A percentile compares a stretch with the other conserved stretches of the same genome.
Evolutionary conservation across 129 eudicot genomes (phyloP).

Genomic region (Mikania micrantha): DNA sequence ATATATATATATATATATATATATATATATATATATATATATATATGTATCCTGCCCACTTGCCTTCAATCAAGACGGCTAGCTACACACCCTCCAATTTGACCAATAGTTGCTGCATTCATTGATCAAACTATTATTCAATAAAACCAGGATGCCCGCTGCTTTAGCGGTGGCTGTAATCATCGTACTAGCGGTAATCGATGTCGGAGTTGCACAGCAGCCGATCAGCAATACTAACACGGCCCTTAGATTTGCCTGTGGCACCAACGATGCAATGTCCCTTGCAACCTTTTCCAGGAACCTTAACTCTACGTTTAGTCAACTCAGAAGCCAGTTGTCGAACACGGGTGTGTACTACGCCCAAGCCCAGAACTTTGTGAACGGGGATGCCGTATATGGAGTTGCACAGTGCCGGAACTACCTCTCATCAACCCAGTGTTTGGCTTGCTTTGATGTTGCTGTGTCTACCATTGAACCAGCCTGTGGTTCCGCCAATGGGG

Average conservation of each 20-base stretch:
- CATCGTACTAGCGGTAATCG: neutral
- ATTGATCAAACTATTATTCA: no score
- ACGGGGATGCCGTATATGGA: constrained; percentile 53
- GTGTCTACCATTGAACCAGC: constrained; percentile 33
- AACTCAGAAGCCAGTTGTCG: constrained; percentile 39
- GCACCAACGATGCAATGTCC: constrained; percentile 42
- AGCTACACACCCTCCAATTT: neutral
- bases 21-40: no score
- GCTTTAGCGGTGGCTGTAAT: constrained; percentile 5
- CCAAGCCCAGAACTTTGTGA: constrained; percentile 41
- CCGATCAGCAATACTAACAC: constrained; percentile 1
- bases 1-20: no score
- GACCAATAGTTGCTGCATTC: no score
- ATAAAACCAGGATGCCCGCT: constrained; percentile 1
- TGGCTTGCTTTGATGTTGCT: constrained; percentile 57
- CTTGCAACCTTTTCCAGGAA: constrained; percentile 30
- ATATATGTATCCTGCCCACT: no score
- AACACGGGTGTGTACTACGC: constrained; percentile 34
- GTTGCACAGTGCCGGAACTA: constrained; percentile 60
- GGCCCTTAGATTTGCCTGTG: constrained; percentile 41
- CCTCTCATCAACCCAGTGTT: constrained; percentile 34
- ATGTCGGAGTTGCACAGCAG: constrained; percentile 12
- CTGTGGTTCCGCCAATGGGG: constrained; percentile 66
- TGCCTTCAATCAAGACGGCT: no score
- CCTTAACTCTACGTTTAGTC: constrained; percentile 39